Percentiles rank a stretch among this genome's conserved stretches.
Evolutionary conservation across 352 stramenopile genomes (phyloP).

Genomic region (Aphanomyces astaci): DNA sequence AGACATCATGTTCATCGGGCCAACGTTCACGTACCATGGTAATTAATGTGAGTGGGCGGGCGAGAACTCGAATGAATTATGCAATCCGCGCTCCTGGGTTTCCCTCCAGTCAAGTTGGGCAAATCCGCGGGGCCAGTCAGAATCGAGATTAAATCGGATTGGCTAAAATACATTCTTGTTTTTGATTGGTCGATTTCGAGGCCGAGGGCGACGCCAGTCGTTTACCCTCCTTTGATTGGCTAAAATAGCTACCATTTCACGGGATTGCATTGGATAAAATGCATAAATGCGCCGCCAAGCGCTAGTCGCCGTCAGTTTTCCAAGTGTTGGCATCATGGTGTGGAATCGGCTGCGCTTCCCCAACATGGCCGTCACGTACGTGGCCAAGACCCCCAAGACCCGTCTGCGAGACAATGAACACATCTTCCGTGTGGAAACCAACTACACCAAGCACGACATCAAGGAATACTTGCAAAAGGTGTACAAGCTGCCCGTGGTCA

Average conservation of each 20-base stretch:
- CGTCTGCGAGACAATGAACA: slow-evolving; percentile 74
- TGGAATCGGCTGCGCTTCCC: slow-evolving; percentile 81
- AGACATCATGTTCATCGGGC: background rate
- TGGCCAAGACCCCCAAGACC: slow-evolving; percentile 76
- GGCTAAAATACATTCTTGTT: background rate
- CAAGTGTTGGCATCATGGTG: slow-evolving; percentile 41
- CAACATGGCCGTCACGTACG: slow-evolving; percentile 83
- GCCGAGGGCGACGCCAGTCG: background rate
- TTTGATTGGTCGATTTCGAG: slow-evolving; percentile 9
- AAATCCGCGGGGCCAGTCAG: slow-evolving; percentile 8
- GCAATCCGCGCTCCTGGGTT: background rate
- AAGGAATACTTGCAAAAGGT: slow-evolving; percentile 97
- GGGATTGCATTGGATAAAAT: slow-evolving; percentile 27
- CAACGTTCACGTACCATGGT: slow-evolving; percentile 10
- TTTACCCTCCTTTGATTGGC: slow-evolving; percentile 25
- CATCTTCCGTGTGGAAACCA: slow-evolving; percentile 90
- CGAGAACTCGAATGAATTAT: slow-evolving; percentile 22
- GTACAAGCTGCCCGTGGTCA: slow-evolving; percentile 90
- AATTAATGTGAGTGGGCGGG: slow-evolving; percentile 22
- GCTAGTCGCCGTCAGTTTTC: background rate
- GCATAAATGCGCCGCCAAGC: background rate
- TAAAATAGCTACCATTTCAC: slow-evolving; percentile 20
- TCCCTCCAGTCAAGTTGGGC: slow-evolving; percentile 13
- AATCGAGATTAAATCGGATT: slow-evolving; percentile 1
- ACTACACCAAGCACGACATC: slow-evolving; percentile 97